Evolutionary conservation across 768 basidiomycete genomes (phyloP), one percentile per base, ranked within the genome.

Genomic region (Naematelia encephala): DNA sequence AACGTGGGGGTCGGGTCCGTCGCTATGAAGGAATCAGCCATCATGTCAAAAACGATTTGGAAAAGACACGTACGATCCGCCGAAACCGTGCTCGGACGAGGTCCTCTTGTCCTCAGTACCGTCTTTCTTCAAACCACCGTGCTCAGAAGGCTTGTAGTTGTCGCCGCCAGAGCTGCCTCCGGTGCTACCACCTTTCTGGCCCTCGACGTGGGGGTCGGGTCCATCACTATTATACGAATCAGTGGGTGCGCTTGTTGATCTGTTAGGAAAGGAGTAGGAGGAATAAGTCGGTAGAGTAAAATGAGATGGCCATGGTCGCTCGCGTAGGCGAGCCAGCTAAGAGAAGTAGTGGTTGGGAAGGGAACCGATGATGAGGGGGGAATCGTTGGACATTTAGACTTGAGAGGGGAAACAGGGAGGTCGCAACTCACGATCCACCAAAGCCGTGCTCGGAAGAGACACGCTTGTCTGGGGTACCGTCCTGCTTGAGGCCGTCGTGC

Each of bases 401-500:
- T 21, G 25, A 27, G 23, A 16, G 23, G 2, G 44, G 25, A 54
- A 23, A 25, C 1, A 23, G n/a, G n/a, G n/a, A n/a, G n/a, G n/a
- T n/a, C n/a, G n/a, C 42, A 21, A 55, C 64, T 58, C 44, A 68
- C 54, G 61, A 62, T 27, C 72, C 69, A 47, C 74, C 74, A 63
- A 77, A 75, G 61, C 78, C 79, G 73, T 80, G 78, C 61, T 80
- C 78, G 21, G 67, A 63, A 30, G 61, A 69, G 14, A 76, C 60
- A 21, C 79, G 64, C 74, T 80, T 74, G 70, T 80, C 79, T 22
- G 78, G 78, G 26, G 65, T 69, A 45, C 67, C 68, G 60, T 79
- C 76, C 70, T 77, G 61, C 63, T 71, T 74, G 46, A 75, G 58
- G 28, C 77, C 77, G 47, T 67, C 77, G 71, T 77, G 75, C 70